Evolutionary conservation across 2,329 filamentous ascomycete species (phyloP), one percentile per base, ranked within the genome.

Genomic region (Neocatenulostroma microsporum): DNA sequence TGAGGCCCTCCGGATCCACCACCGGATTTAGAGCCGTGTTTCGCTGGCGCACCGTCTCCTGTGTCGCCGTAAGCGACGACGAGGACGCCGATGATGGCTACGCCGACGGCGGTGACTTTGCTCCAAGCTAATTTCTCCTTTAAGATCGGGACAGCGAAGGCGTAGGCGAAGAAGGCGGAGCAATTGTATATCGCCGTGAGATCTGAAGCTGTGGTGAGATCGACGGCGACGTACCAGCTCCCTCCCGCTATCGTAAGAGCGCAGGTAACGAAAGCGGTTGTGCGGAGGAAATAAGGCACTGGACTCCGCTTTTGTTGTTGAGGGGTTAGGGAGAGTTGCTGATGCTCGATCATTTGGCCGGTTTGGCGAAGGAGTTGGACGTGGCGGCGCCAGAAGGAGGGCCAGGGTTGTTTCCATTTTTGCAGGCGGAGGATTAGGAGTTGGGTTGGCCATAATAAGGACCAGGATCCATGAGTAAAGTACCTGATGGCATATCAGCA

Each of bases 131-230:
- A 65, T 48, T 82, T 85, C 61, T 98, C 91, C 39, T 84, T 79
- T 2, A 98, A 70, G 13, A 98, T 64, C 1, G 88, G 87, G 29
- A 98, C 87, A 29, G 84, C 93, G 58, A 98, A 98, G 10, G 85
- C 89, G 58, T 98, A 98, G 32, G 91, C 91, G 61, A 98, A 98
- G 64, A 98, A 98, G 40, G 91, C 89, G 36, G 85, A 94, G 70
- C 91, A 98, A 66, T 98, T 98, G 73, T 98, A 98, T 52, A 98
- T 98, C 36, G 91, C 91, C 1, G 91, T 98, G 51, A 98, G 66
- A 61, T 98, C 91, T 48, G 83, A 87, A 3, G 91, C 83, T 3
- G 84, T 94, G 1, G 91, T 98, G 69, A 94, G 66, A 62, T 86
- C 84, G 40, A 98, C 89, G 12, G 91, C 89, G 23, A 96, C 72